A percentile compares a stretch with the other conserved stretches of the same genome.
phyloP scores from a whole-genome alignment of 2,329 filamentous ascomycete genomes.

The Pseudogymnoascus sp. region DNA sequence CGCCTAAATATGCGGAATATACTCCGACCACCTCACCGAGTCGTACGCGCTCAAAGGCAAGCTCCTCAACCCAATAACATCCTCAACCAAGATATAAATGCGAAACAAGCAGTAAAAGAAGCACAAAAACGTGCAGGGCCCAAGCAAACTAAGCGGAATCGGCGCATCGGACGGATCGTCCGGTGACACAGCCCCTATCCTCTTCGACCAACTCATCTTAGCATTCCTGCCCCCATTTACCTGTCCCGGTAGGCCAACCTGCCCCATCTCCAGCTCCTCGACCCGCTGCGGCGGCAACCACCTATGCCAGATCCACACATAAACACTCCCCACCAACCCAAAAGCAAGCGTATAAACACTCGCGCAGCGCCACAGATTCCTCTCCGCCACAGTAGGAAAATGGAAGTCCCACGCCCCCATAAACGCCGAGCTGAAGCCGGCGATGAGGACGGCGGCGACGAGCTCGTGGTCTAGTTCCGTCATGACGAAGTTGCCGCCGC shows the following conservation, averaged over 20 bases:
- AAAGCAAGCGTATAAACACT: background rate
- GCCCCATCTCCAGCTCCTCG: background rate
- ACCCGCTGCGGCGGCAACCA: background rate
- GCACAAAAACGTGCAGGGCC: background rate
- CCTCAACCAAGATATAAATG: slow-evolving; percentile 6
- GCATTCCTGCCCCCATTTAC: background rate
- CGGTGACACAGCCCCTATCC: background rate
- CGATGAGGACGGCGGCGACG: slow-evolving; percentile 9
- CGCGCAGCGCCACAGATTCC: slow-evolving; percentile 12
- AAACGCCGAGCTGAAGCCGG: background rate
- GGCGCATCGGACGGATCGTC: background rate
- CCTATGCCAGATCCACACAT: background rate
- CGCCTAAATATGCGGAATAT: slow-evolving; percentile 13
- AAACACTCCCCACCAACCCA: background rate
- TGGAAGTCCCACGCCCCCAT: slow-evolving; percentile 12
- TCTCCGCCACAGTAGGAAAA: slow-evolving; percentile 13
- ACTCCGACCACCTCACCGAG: slow-evolving; percentile 14
- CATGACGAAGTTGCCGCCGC: background rate
- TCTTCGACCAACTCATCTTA: background rate
- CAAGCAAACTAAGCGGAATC: background rate
- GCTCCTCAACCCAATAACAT: slow-evolving; percentile 9
- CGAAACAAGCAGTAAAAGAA: background rate
- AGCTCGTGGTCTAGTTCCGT: background rate
- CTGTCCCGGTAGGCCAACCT: background rate
- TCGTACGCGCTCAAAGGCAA: slow-evolving; percentile 12